These are phyloP conservation scores for Yarrowia yakushimensis DNA, from an alignment of 805 yeast species.

Conservation along the genomic window DNA sequence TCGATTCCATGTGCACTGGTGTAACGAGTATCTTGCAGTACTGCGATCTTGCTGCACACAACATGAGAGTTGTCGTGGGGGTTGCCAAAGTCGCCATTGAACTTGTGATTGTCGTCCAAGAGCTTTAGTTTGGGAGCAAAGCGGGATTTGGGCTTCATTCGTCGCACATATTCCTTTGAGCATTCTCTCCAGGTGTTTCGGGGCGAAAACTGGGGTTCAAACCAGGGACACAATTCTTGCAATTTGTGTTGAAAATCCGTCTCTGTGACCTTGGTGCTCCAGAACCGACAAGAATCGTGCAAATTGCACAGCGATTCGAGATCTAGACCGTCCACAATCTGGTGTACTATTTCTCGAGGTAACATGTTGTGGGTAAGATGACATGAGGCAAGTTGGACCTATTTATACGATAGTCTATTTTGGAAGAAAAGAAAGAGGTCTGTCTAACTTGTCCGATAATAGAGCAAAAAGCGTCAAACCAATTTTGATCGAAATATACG, in stretches of 20 bases:
- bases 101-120: background rate
- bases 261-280: background rate
- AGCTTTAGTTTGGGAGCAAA: background rate
- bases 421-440: background rate
- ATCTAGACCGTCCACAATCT: background rate
- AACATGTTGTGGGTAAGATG: background rate
- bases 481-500: too few species aligned
- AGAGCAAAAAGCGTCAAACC: too few species aligned
- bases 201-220: background rate
- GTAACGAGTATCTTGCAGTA: background rate
- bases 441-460: too few species aligned
- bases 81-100: background rate
- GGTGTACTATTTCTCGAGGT: background rate
- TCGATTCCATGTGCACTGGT: background rate
- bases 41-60: background rate
- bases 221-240: background rate
- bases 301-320: background rate
- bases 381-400: background rate
- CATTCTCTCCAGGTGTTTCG: background rate
- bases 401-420: background rate
- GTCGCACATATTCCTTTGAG: background rate
- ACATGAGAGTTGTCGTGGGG: background rate
- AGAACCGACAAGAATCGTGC: background rate
- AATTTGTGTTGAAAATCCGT: background rate
- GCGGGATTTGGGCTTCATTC: background rate